Evolutionary conservation across 1,284 basidiomycete genomes (phyloP).

Genomic region (Pterulicium gracile): DNA sequence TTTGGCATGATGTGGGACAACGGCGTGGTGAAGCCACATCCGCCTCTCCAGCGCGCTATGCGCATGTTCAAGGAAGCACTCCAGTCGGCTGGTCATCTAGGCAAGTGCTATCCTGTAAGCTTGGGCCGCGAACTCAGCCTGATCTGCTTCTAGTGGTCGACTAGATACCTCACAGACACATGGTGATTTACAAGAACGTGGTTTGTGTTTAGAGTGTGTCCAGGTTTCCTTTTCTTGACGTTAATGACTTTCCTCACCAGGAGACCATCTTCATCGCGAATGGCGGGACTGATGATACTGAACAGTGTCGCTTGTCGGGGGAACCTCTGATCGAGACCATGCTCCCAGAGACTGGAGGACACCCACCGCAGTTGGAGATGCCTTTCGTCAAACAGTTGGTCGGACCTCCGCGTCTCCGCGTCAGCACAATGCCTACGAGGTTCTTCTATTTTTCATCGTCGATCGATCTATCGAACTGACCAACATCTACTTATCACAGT

Average conservation of each 20-base stretch:
- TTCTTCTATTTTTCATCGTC: conserved; percentile 5
- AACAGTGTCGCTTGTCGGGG: conserved; percentile 26
- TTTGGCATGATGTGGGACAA: conserved; percentile 52
- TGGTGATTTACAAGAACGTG: conserved; percentile 37
- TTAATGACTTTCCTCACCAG: conserved; percentile 14
- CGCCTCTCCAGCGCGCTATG: conserved; percentile 42
- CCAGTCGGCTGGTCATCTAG: conserved; percentile 43
- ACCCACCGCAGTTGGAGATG: conserved; percentile 18
- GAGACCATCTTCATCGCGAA: conserved; percentile 33
- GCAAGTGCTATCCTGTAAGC: conserved; percentile 12
- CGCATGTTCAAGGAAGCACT: conserved; percentile 43
- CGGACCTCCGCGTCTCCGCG: conserved; percentile 17
- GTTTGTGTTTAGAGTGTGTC: conserved; percentile 19
- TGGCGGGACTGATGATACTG: conserved; percentile 29
- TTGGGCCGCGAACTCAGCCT: conserved; percentile 9
- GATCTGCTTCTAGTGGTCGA: conserved; percentile 28
- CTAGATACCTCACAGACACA: conserved; percentile 38
- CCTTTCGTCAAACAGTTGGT: conserved; percentile 25
- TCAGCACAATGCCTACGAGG: conserved; percentile 24
- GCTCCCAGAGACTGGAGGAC: conserved; percentile 21
- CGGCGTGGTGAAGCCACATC: conserved; percentile 28
- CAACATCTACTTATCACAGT: conserved; percentile 6
- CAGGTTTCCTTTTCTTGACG: too few relatives aligned
- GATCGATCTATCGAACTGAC: too few relatives aligned
- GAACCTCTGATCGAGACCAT: conserved; percentile 32